These are phyloP conservation scores for Nidularia sp. DNA, from an alignment of 768 basidiomycete genomes.

Conservation along the genomic window DNA sequence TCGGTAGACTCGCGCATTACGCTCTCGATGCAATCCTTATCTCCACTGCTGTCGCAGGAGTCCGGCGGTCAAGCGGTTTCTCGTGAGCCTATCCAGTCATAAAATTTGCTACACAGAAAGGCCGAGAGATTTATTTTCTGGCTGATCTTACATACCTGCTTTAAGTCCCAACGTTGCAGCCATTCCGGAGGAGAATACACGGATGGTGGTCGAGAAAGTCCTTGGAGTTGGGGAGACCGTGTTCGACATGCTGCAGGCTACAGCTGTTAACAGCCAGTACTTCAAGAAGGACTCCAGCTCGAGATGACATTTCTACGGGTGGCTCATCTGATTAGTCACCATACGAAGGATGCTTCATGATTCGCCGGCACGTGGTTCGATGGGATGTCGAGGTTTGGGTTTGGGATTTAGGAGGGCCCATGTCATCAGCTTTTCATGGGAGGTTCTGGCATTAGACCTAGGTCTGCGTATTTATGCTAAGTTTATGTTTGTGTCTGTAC, in stretches of 20 bases:
- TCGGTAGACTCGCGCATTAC: constrained; percentile 80
- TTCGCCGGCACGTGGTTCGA: too few relatives aligned
- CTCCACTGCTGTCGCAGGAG: constrained; percentile 88
- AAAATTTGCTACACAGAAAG: not conserved
- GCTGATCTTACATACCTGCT: constrained; percentile 1
- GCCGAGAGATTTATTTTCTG: not conserved
- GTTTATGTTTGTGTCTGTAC: too few relatives aligned
- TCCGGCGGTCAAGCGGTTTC: constrained; percentile 87
- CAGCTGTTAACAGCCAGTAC: constrained; percentile 82
- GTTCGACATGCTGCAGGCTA: constrained; percentile 81
- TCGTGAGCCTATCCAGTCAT: constrained; percentile 52
- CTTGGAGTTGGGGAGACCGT: constrained; percentile 84
- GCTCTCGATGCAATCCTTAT: constrained; percentile 80
- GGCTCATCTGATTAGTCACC: constrained; percentile 8
- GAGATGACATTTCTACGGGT: constrained; percentile 5
- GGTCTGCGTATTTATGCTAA: too few relatives aligned
- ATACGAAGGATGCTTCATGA: not conserved
- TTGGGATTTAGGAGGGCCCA: too few relatives aligned
- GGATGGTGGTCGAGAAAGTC: constrained; percentile 75
- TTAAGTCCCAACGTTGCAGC: constrained; percentile 15
- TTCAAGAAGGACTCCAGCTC: constrained; percentile 56
- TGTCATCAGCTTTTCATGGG: too few relatives aligned
- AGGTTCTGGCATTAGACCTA: too few relatives aligned
- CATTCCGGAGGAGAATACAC: constrained; percentile 76
- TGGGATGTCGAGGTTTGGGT: too few relatives aligned